Evolutionary conservation across 495 filamentous ascomycete genomes (phyloP).

Genomic region (Penicillium maclennaniae): DNA sequence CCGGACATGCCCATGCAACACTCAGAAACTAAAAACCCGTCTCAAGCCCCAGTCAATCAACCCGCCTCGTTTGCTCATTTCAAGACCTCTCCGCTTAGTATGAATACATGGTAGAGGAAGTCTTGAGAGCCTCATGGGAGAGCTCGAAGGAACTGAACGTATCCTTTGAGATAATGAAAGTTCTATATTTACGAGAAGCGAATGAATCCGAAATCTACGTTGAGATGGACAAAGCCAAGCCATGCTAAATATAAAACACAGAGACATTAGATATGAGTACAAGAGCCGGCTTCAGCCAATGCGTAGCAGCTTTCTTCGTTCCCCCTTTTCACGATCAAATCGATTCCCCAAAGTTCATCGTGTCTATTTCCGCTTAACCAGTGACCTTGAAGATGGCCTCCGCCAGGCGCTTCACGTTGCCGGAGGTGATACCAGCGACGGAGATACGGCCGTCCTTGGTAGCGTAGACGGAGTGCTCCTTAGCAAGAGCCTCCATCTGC

Average conservation of each 20-base stretch:
- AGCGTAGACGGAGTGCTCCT: conserved; percentile 97
- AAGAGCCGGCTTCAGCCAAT: conserved; percentile 8
- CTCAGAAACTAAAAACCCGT: too few species aligned
- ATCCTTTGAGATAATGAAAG: not conserved
- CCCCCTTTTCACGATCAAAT: conserved; percentile 8
- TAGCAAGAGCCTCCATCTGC: conserved; percentile 88
- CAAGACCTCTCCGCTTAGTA: too few species aligned
- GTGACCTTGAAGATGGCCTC: conserved; percentile 94
- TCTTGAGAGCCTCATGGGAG: not conserved
- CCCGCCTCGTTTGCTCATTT: too few species aligned
- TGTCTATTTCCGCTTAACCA: conserved; percentile 41
- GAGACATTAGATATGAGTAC: conserved; percentile 35
- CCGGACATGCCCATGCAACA: too few species aligned
- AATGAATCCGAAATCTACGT: conserved; percentile 24
- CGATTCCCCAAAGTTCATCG: conserved; percentile 5
- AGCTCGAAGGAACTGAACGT: not conserved
- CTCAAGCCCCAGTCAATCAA: too few species aligned
- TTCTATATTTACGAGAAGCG: not conserved
- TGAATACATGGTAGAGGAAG: too few species aligned
- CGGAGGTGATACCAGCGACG: conserved; percentile 90
- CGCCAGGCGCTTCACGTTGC: conserved; percentile 89
- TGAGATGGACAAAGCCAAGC: conserved; percentile 26
- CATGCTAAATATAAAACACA: conserved; percentile 29
- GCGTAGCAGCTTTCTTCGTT: conserved; percentile 9
- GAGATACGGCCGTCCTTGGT: conserved; percentile 97